phyloP scores from a whole-genome alignment of 768 basidiomycete genomes.

The Suillus decipiens region DNA sequence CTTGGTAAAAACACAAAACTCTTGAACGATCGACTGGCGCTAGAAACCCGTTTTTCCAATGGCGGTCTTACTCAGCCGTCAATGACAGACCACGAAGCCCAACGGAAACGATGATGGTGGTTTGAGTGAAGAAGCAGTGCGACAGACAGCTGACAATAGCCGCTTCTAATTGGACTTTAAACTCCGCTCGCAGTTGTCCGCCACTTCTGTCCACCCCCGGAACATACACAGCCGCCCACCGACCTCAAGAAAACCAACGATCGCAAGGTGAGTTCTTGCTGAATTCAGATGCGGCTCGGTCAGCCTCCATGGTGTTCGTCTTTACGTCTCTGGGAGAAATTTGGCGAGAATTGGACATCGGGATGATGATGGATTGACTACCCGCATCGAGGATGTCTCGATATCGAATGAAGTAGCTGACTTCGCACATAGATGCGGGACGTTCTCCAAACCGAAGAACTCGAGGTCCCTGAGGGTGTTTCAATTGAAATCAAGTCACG shows the following conservation, averaged over 20 bases:
- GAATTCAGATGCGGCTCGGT: background rate
- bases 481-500: constrained; percentile 88
- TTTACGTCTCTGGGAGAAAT: constrained; percentile 6
- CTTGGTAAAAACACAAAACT: constrained; percentile 33
- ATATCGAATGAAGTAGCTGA: constrained; percentile 25
- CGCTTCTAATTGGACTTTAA: constrained; percentile 29
- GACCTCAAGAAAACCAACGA: constrained; percentile 27
- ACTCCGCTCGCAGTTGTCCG: constrained; percentile 38
- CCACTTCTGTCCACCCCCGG: constrained; percentile 12
- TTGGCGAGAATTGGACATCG: constrained; percentile 4
- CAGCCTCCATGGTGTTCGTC: background rate
- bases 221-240: constrained; percentile 17
- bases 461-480: constrained; percentile 84
- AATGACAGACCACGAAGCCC: constrained; percentile 36
- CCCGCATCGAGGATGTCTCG: constrained; percentile 31
- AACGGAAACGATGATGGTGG: constrained; percentile 46
- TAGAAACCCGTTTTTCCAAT: constrained; percentile 39
- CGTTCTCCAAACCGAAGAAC: constrained; percentile 91
- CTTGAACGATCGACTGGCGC: constrained; percentile 34
- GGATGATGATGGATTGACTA: constrained; percentile 41
- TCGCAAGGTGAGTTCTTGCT: constrained; percentile 29
- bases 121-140: constrained; percentile 42
- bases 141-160: constrained; percentile 26
- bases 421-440: constrained; percentile 73
- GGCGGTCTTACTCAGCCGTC: constrained; percentile 51